These are phyloP conservation scores for Scutellaria baicalensis DNA, from an alignment of 257 asterid species.

Conservation along the genomic window DNA sequence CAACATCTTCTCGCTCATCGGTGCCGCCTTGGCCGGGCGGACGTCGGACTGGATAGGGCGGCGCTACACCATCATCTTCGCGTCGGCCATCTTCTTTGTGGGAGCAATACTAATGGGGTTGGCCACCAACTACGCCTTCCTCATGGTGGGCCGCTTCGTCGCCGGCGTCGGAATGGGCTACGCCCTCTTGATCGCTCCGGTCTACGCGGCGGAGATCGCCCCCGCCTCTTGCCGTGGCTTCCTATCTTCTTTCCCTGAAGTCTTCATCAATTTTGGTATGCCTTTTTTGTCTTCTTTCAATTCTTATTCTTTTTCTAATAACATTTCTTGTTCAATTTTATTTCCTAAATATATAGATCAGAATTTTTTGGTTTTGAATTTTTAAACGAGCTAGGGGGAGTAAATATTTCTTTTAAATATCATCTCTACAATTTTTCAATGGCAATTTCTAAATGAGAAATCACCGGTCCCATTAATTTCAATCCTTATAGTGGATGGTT, in stretches of 20 bases:
- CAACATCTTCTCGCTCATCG: conserved; percentile 25
- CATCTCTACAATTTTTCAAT: too few relatives aligned
- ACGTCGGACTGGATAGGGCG: conserved; percentile 34
- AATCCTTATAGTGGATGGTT: too few relatives aligned
- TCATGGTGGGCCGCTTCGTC: conserved; percentile 29
- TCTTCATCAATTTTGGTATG: conserved; percentile 29
- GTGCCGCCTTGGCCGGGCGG: conserved; percentile 27
- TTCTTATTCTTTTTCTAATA: background rate
- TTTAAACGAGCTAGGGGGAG: too few relatives aligned
- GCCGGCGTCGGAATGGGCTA: conserved; percentile 35
- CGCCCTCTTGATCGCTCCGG: conserved; percentile 30
- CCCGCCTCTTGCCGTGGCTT: conserved; percentile 29
- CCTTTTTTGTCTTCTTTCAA: background rate
- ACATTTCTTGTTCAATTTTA: background rate
- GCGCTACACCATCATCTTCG: conserved; percentile 23
- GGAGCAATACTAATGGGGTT: conserved; percentile 31
- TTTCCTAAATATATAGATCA: too few relatives aligned
- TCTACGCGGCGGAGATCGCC: conserved; percentile 33
- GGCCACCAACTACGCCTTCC: conserved; percentile 14
- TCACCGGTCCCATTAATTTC: too few relatives aligned
- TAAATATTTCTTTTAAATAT: too few relatives aligned
- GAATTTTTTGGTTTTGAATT: too few relatives aligned
- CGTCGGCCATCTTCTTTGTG: conserved; percentile 25
- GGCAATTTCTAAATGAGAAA: too few relatives aligned
- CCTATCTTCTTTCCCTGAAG: conserved; percentile 30